Evolutionary conservation across 2,329 filamentous ascomycete species (phyloP), one percentile per base, ranked within the genome.

Genomic region (Metarhizium robertsii): DNA sequence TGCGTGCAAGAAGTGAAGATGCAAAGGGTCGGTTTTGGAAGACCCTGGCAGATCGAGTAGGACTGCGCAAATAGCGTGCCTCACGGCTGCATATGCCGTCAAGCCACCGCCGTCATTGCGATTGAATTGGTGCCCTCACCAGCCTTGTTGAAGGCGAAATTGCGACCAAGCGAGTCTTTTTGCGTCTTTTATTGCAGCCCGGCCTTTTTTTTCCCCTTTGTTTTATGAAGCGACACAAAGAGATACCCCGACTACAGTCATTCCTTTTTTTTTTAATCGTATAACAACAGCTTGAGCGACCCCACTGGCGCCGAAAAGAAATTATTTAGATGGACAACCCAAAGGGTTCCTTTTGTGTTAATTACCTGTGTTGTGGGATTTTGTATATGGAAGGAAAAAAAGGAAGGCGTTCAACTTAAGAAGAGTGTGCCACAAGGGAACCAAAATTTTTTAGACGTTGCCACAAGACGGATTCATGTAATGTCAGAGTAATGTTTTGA

Each of bases 1-100:
- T 71, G 34, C 72, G 76, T 50, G 69, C 72, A 14, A 67, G 67
- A 50, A 73, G 71, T 55, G 75, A 78, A 48, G 73, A 75, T 60
- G 72, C 72, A 60, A 75, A 72, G 59, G 64, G 70, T 18, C 73
- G 73, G 53, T 79, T 80, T 64, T 75, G 77, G 73, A 77, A 73
- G 62, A 75, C 63, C 57, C 65, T 80, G 16, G 75, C 71, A 38
- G 76, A 71, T 52, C 79, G 75, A 66, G 73, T 79, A 40, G 58
- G 57, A n/a, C 53, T 61, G 32, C 60, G 60, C 36, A 61, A 59
- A 52, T 61, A 53, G 57, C n/a, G 50, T 11, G 6, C 25, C 43
- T 20, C 10, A n/a, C 20, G 32, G 30, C 36, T 34, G 45, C 45
- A 30, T 16, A 14, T 16, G 20, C 25, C 25, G 25, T 30, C 25